These are phyloP conservation scores for Phellinidium pouzarii DNA, from an alignment of 1,284 basidiomycete genomes.

Conservation along the genomic window DNA sequence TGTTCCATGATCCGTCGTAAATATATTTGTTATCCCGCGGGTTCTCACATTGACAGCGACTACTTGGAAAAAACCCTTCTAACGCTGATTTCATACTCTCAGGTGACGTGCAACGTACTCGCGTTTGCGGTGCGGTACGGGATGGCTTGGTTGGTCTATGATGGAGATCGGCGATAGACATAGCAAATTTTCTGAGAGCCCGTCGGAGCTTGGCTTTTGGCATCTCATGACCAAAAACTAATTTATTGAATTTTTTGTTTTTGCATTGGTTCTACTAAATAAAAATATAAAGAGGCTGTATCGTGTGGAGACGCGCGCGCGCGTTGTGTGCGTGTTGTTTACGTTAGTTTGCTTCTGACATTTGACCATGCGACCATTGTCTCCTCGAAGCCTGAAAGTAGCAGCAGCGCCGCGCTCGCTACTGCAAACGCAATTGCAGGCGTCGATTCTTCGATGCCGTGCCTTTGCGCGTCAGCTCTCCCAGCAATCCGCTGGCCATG, in stretches of 20 bases:
- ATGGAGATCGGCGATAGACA: constrained; percentile 71
- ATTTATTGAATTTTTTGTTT: background rate
- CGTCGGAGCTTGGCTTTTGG: background rate
- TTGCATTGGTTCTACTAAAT: background rate
- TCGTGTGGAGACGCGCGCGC: background rate
- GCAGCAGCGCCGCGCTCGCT: background rate
- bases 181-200: background rate
- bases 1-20: background rate
- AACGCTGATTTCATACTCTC: background rate
- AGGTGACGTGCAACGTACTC: constrained; percentile 65
- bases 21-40: background rate
- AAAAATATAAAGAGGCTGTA: background rate
- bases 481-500: background rate
- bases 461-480: background rate
- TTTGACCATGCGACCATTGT: background rate
- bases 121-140: constrained; percentile 87
- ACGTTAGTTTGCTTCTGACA: constrained; percentile 12
- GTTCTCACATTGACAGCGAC: background rate
- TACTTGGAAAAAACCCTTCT: background rate
- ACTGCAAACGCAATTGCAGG: background rate
- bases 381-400: background rate
- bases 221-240: background rate
- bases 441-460: background rate
- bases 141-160: constrained; percentile 80
- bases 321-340: constrained; percentile 11